Evolutionary conservation across 1,139 yeast genomes (phyloP).

Genomic region (Citeromyces siamensis): DNA sequence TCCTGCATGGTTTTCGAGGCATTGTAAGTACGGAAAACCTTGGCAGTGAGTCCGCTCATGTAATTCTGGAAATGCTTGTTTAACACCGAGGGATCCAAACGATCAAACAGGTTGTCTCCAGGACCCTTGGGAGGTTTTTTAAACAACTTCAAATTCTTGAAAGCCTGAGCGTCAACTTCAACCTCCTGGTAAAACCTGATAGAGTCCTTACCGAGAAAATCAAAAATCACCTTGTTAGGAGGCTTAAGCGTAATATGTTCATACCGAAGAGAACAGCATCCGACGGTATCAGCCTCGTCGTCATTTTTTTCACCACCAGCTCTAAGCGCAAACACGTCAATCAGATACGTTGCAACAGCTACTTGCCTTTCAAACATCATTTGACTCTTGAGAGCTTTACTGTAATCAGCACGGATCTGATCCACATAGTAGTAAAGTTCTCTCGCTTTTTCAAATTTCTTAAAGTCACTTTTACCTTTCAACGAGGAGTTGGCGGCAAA

Average conservation of each 20-base stretch:
- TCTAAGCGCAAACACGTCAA: conserved; percentile 92
- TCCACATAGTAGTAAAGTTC: conserved; percentile 66
- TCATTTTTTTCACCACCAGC: conserved; percentile 98
- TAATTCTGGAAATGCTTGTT: conserved; percentile 82
- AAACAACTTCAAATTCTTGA: conserved; percentile 76
- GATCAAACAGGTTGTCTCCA: conserved; percentile 87
- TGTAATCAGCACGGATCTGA: conserved; percentile 65
- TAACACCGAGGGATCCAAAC: conserved; percentile 71
- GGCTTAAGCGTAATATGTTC: conserved; percentile 84
- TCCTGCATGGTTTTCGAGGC: conserved; percentile 97
- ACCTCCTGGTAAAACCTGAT: conserved; percentile 89
- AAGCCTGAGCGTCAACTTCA: conserved; percentile 81
- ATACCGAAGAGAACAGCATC: conserved; percentile 86
- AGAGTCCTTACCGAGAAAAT: conserved; percentile 92
- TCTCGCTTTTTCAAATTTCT: conserved; percentile 89
- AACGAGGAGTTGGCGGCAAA: conserved; percentile 86
- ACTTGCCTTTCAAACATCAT: conserved; percentile 83
- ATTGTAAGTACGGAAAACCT: conserved; percentile 94
- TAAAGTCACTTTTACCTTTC: conserved; percentile 84
- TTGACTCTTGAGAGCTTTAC: conserved; percentile 53
- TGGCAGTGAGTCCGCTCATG: conserved; percentile 91
- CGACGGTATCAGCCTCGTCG: conserved; percentile 97
- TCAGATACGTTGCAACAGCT: conserved; percentile 88
- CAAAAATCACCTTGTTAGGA: conserved; percentile 82
- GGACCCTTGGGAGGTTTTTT: conserved; percentile 81